These are phyloP conservation scores for Trichoderma erinaceum DNA, from an alignment of 495 filamentous ascomycete species.

Conservation along the genomic window DNA sequence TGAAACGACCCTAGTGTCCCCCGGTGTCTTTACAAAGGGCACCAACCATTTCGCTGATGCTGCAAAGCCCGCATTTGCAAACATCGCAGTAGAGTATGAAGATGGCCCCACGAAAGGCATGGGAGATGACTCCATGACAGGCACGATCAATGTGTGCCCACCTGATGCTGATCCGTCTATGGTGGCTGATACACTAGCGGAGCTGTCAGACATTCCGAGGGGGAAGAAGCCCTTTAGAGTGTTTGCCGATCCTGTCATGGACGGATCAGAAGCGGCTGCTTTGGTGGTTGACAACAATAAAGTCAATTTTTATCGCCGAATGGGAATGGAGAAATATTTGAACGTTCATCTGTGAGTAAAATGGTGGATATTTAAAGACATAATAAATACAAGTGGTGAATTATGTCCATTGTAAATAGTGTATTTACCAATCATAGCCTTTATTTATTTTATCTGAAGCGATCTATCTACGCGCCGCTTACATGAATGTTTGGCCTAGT, in stretches of 20 bases:
- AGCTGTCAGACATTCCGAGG: slow-evolving; percentile 17
- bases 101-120: slow-evolving; percentile 19
- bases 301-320: slow-evolving; percentile 16
- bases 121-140: slow-evolving; percentile 15
- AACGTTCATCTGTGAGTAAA: slow-evolving; percentile 2
- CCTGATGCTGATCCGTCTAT: slow-evolving; percentile 19
- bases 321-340: slow-evolving; percentile 17
- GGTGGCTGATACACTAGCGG: slow-evolving; percentile 19
- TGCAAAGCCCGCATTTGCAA: slow-evolving; percentile 10
- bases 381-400: background rate
- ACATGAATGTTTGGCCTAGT: background rate
- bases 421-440: too few relatives aligned
- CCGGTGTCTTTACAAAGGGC: slow-evolving; percentile 19
- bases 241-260: slow-evolving; percentile 16
- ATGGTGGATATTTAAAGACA: background rate
- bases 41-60: slow-evolving; percentile 20
- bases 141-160: slow-evolving; percentile 13
- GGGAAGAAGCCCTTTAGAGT: slow-evolving; percentile 21
- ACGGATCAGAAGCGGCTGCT: slow-evolving; percentile 15
- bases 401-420: background rate
- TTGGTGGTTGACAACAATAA: slow-evolving; percentile 18
- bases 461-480: background rate
- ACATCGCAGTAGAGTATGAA: slow-evolving; percentile 16
- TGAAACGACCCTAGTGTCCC: slow-evolving; percentile 19
- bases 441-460: background rate